Base-by-base conservation (phyloP, 192 early-diverging fungal genomes). In the Chytriomyces sp. region DNA sequence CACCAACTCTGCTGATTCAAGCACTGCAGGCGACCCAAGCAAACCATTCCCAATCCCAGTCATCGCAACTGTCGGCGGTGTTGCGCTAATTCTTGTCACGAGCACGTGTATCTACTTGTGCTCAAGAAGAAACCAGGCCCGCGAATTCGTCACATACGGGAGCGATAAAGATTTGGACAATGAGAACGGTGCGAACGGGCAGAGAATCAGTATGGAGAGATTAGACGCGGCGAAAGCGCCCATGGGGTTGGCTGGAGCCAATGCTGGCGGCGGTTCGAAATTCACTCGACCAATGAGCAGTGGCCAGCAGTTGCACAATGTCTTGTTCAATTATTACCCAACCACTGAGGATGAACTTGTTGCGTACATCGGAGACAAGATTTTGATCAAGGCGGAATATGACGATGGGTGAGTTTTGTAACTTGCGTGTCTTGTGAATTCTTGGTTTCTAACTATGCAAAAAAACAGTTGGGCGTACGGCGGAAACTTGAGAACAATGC, bases 391-490 rank as follows among this genome's bases (percentile, higher is more conserved):
- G 61, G 64, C 67, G 53, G 75, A 69, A 57, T 88, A 84, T 64
- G 85, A 87, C 57, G 87, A 89, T 72, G 84, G 88, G 28, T 35
- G 28, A 35, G 28, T 35, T 35, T 35, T n/a, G n/a, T n/a, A n/a
- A n/a, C n/a, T n/a, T n/a, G n/a, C n/a, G n/a, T n/a, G n/a, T n/a
- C n/a, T n/a, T n/a, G n/a, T n/a, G n/a, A n/a, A n/a, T n/a, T n/a
- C n/a, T n/a, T n/a, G n/a, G n/a, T n/a, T n/a, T n/a, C n/a, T n/a
- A n/a, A n/a, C n/a, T n/a, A n/a, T n/a, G n/a, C n/a, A n/a, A n/a
- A n/a, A n/a, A n/a, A n/a, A n/a, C n/a, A n/a, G n/a, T n/a, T n/a
- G 88, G 88, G 83, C 69, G 11, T 87, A 77, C 64, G 88, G 88
- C 8, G 72, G 78, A 45, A 89, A 89, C 75, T 76, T 83, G 77